Base-by-base conservation (phyloP, 2,329 filamentous ascomycete genomes). In the Monosporascus cannonballus region DNA sequence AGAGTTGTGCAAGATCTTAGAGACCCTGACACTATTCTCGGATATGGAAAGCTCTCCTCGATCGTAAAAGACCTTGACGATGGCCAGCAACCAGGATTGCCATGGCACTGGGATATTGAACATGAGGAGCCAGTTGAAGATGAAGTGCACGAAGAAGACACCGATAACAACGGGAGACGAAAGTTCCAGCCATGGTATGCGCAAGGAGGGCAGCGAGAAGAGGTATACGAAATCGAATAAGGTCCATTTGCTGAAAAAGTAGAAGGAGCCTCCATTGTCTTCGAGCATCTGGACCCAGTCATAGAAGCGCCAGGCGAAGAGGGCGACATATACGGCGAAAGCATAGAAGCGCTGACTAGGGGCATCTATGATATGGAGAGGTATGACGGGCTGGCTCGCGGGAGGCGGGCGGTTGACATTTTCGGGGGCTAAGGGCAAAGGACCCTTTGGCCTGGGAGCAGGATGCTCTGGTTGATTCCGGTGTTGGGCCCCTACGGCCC, bases 101-200 rank as follows among this genome's bases (percentile, higher is more conserved):
- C 92, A 76, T 2, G 91, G 91, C 69, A 90, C 83, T 41, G 88
- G 86, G 55, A 97, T 86, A 58, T 90, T 87, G 69, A 96, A 96
- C 92, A 96, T 96, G 61, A 96, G 74, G 75, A 96, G 85, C 61
- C 85, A 87, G 73, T 96, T 90, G 50, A 89, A 70, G 2, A 87
- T 66, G 3, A 86, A 79, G 68, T 96, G 91, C 3, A 79, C 60
- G 47, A 88, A 69, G 64, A 94, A 95, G 22, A 92, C 72, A 34
- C 81, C 75, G 42, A 87, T 80, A 51, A 89, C 87, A 1, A 85
- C 85, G 37, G 82, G 79, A 64, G 89, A 88, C 44, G 89, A 90
- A 75, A 93, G 90, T 75, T 97, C 91, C 54, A 99, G 77, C 95
- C 94, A 99, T 54, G 94, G 94, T 79, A 99, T 96, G 68, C 89